Evolutionary conservation across 108 stramenopile genomes (phyloP).

Genomic region (Craspedostauros australis): DNA sequence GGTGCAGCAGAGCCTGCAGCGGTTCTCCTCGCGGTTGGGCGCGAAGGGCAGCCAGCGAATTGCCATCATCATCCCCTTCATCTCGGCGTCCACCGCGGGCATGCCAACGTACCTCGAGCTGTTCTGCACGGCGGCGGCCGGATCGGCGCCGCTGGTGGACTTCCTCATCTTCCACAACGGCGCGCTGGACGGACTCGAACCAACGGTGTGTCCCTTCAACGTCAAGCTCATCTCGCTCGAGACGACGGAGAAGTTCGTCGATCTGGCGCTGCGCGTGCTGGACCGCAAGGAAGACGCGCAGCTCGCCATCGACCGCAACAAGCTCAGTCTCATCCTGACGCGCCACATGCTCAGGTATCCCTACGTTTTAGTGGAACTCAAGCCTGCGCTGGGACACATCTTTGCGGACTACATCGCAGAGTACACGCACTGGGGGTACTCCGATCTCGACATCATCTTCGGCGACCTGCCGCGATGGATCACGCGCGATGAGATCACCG

Average conservation of each 20-base stretch:
- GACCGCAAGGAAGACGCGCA: slow-evolving; percentile 32
- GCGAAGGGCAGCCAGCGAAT: slow-evolving; percentile 45
- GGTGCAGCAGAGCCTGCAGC: no score
- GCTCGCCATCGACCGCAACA: slow-evolving; percentile 21
- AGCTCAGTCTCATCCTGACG: slow-evolving; percentile 34
- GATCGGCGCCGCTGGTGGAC: slow-evolving; percentile 61
- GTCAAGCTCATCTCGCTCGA: slow-evolving; percentile 65
- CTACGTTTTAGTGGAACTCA: slow-evolving; percentile 90
- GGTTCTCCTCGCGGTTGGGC: no score
- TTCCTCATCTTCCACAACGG: slow-evolving; percentile 82
- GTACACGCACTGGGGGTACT: slow-evolving; percentile 93
- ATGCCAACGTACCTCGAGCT: slow-evolving; percentile 80
- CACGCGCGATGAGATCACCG: slow-evolving; percentile 63
- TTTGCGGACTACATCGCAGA: slow-evolving; percentile 63
- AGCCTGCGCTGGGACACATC: slow-evolving; percentile 90
- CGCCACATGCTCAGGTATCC: slow-evolving; percentile 48
- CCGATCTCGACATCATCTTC: slow-evolving; percentile 89
- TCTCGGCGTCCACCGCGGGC: slow-evolving; percentile 41
- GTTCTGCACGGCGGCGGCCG: slow-evolving; percentile 73
- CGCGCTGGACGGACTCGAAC: slow-evolving; percentile 33
- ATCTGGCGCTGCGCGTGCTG: slow-evolving; percentile 37
- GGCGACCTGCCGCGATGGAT: slow-evolving; percentile 87
- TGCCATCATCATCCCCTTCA: slow-evolving; percentile 75
- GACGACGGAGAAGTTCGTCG: slow-evolving; percentile 29
- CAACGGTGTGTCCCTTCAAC: slow-evolving; percentile 35